Evolutionary conservation across 208 protist species (phyloP).

Genomic region (Crithidia bombi): DNA sequence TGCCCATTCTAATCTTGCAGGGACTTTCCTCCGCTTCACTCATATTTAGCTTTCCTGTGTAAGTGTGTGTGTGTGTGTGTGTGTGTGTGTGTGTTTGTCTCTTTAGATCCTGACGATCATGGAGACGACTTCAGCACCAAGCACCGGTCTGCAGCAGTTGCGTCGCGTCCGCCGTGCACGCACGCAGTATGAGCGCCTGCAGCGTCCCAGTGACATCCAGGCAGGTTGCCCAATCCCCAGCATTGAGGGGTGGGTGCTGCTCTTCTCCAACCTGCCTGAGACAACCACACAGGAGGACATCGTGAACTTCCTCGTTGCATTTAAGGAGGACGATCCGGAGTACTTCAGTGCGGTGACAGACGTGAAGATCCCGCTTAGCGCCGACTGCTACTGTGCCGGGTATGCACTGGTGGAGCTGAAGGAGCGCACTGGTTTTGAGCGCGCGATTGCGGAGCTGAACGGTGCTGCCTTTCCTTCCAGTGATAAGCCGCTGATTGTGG

Average conservation of each 20-base stretch:
- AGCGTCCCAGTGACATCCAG: conserved; percentile 58
- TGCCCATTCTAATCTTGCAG: too few relatives aligned
- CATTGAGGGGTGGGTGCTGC: conserved; percentile 86
- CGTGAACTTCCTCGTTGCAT: conserved; percentile 58
- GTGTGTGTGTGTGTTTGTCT: too few relatives aligned
- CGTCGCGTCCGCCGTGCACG: conserved; percentile 70
- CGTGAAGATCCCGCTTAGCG: conserved; percentile 70
- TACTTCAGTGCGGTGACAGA: conserved; percentile 72
- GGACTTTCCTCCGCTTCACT: too few relatives aligned
- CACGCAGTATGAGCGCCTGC: conserved; percentile 77
- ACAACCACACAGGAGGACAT: conserved; percentile 73
- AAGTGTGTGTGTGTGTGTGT: too few relatives aligned
- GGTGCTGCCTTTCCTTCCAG: conserved; percentile 47
- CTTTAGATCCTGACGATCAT: conserved; percentile 2
- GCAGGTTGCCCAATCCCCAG: conserved; percentile 74
- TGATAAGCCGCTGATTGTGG: conserved; percentile 46
- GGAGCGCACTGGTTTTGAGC: conserved; percentile 55
- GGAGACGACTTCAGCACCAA: conserved; percentile 12
- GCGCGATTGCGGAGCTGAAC: conserved; percentile 63
- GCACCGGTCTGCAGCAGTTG: conserved; percentile 46
- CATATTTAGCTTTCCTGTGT: background rate
- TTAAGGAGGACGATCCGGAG: conserved; percentile 49
- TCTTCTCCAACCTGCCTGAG: conserved; percentile 68
- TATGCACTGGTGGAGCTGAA: conserved; percentile 83
- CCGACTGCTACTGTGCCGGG: conserved; percentile 74